A percentile compares a stretch with the other conserved stretches of the same genome.
These are phyloP conservation scores for Volvariella surrecta DNA, from an alignment of 1,284 basidiomycete species.

Conservation along the genomic window DNA sequence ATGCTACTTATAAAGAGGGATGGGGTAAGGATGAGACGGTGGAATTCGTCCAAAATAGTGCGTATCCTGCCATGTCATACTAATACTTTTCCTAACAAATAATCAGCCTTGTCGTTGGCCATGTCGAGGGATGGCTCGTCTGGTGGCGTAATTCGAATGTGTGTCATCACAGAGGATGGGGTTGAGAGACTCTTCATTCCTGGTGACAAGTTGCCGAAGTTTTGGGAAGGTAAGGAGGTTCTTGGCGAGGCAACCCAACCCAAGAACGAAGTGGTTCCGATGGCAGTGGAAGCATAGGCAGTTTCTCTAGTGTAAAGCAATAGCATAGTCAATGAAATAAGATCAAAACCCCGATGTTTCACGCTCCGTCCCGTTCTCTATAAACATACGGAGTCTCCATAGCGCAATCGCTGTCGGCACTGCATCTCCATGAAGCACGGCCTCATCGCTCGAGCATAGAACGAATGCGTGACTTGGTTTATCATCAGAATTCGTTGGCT, in stretches of 20 bases:
- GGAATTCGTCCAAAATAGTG: constrained; percentile 94
- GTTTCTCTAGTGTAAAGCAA: too few species aligned
- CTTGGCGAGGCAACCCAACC: constrained; percentile 26
- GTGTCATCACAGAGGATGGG: constrained; percentile 87
- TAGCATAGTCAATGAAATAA: neutral
- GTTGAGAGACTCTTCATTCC: constrained; percentile 93
- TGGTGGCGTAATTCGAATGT: constrained; percentile 96
- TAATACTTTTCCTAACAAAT: constrained; percentile 4
- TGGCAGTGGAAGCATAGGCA: constrained; percentile 61
- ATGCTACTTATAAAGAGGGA: constrained; percentile 95
- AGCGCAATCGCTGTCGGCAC: constrained; percentile 58
- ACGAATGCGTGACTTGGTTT: constrained; percentile 64
- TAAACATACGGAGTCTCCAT: constrained; percentile 71
- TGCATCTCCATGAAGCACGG: constrained; percentile 44
- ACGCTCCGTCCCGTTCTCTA: constrained; percentile 41
- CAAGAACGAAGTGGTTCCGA: constrained; percentile 36
- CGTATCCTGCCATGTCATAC: constrained; percentile 23
- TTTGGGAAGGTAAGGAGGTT: constrained; percentile 79
- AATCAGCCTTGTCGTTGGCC: constrained; percentile 81
- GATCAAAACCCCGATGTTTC: constrained; percentile 6
- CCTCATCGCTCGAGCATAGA: constrained; percentile 42
- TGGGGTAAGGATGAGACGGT: constrained; percentile 90
- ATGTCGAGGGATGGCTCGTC: constrained; percentile 99
- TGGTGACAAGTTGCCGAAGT: constrained; percentile 83
- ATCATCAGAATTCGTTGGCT: constrained; percentile 19